These are phyloP conservation scores for Vicia faba DNA, from an alignment of 306 rosid species.

Conservation along the genomic window DNA sequence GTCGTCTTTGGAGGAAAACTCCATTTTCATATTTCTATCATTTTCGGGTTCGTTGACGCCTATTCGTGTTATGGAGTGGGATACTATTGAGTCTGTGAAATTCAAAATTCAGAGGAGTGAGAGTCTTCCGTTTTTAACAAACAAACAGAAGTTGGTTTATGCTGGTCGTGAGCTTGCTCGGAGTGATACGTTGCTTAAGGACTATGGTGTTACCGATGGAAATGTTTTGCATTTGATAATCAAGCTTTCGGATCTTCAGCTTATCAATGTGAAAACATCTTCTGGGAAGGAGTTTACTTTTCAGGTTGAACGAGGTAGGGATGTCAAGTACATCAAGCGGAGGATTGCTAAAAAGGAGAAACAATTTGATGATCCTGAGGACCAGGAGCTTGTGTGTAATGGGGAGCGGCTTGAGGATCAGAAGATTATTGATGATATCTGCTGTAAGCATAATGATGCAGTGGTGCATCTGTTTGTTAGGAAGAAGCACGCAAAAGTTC, in stretches of 20 bases:
- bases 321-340: slow-evolving; percentile 65
- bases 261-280: slow-evolving; percentile 65
- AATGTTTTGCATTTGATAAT: slow-evolving; percentile 83
- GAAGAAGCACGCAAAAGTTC: slow-evolving; percentile 69
- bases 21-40: slow-evolving; percentile 65
- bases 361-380: slow-evolving; percentile 67
- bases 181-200: slow-evolving; percentile 64
- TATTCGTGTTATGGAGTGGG: slow-evolving; percentile 67
- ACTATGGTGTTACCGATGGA: slow-evolving; percentile 75
- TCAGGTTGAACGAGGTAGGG: slow-evolving; percentile 68
- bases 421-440: slow-evolving; percentile 69
- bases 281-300: slow-evolving; percentile 71
- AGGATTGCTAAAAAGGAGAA: slow-evolving; percentile 61
- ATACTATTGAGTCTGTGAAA: slow-evolving; percentile 80
- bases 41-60: slow-evolving; percentile 67
- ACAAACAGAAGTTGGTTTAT: slow-evolving; percentile 83
- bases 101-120: slow-evolving; percentile 71
- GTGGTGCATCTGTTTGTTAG: slow-evolving; percentile 66
- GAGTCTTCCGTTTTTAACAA: slow-evolving; percentile 65
- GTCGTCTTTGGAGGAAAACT: slow-evolving; percentile 47
- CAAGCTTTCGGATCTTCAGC: slow-evolving; percentile 77
- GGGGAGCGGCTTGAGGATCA: slow-evolving; percentile 81
- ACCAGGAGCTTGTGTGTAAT: slow-evolving; percentile 71
- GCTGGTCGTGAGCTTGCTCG: slow-evolving; percentile 82
- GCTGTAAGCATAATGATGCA: slow-evolving; percentile 66